Conservation (phyloP, 1,284 basidiomycete genomes). For the Malassezia yamatoensis region DNA sequence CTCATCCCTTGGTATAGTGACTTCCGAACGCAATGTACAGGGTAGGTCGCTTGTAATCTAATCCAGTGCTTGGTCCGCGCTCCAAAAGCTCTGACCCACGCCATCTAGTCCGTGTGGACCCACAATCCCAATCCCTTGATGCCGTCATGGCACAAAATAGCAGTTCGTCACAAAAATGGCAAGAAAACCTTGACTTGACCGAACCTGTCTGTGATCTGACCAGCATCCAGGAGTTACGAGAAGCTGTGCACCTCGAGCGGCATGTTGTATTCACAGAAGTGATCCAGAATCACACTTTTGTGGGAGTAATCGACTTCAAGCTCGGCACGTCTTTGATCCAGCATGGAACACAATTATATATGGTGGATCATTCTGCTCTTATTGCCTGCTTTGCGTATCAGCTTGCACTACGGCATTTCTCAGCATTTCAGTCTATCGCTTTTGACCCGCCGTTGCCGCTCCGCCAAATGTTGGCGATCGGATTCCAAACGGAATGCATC, state of each 20-base stretch:
- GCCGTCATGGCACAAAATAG: constrained; percentile 52
- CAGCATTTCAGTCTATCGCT: constrained; percentile 61
- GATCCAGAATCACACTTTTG: constrained; percentile 75
- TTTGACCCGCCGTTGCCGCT: constrained; percentile 73
- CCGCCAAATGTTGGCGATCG: constrained; percentile 63
- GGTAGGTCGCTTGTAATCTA: neutral
- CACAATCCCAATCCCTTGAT: constrained; percentile 76
- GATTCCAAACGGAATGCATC: constrained; percentile 60
- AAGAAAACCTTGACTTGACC: no score
- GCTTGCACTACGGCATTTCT: constrained; percentile 81
- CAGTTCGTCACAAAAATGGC: no score
- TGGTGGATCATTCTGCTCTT: constrained; percentile 63
- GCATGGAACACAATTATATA: constrained; percentile 74
- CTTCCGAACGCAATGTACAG: constrained; percentile 6
- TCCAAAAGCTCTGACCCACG: constrained; percentile 55
- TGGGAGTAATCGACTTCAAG: constrained; percentile 75
- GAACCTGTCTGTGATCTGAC: constrained; percentile 59
- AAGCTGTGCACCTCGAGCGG: constrained; percentile 56
- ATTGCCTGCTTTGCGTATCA: constrained; percentile 88
- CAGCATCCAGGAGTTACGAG: constrained; percentile 65
- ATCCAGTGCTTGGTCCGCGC: constrained; percentile 15
- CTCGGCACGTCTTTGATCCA: constrained; percentile 73
- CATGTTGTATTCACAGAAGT: constrained; percentile 64
- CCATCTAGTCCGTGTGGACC: constrained; percentile 83
- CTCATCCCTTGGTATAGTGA: constrained; percentile 14